Evolutionary conservation across 192 early-diverging fungal species (phyloP), one percentile per base, ranked within the genome.

Genomic region (Entomortierella chlamydospora): DNA sequence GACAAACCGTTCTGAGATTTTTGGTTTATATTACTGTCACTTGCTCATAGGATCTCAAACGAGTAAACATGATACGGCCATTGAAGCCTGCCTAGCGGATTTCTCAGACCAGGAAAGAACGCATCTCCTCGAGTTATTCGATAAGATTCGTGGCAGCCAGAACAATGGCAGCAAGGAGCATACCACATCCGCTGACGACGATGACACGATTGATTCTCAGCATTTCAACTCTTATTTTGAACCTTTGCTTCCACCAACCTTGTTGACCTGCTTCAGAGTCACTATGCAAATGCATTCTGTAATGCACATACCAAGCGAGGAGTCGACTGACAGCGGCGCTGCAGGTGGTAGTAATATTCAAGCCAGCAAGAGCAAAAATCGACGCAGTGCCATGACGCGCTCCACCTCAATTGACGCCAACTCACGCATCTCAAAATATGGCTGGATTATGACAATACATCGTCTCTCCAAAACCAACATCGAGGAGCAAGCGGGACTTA

Each of bases 361-460:
- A 2, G 64, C 39, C 30, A 41, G 39, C 57, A 68, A 57, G 11
- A 68, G 31, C 57, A 68, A 29, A 26, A 43, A 29, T 23, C 72
- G 76, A 15, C 43, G 61, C 29, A 70, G 68, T 20, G 41, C 17
- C 29, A 18, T 64, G 41, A 70, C 68, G 18, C 54, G 68, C 6
- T 79, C 76, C 1, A 79, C 63, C 18, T 79, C 68, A 15, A 61
- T 70, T n/a, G 67, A 70, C 53, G 23, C 66, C 15, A 45, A 61
- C 20, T 61, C 76, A 18, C 61, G 39, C n/a, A 79, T 79, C 42
- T 70, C 76, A 10, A 79, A 70, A 29, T 79, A 79, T 37, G 76
- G 76, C 6, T 79, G 76, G 76, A 63, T 79, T 8, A 63, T 79
- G 68, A 79, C 76, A 0, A 79, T 79, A 10, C 76, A 79, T 39